Percentiles rank a stretch among this genome's conserved stretches.
These are phyloP conservation scores for Kodamaea ohmeri DNA, from an alignment of 1,139 yeast genomes.

Conservation along the genomic window DNA sequence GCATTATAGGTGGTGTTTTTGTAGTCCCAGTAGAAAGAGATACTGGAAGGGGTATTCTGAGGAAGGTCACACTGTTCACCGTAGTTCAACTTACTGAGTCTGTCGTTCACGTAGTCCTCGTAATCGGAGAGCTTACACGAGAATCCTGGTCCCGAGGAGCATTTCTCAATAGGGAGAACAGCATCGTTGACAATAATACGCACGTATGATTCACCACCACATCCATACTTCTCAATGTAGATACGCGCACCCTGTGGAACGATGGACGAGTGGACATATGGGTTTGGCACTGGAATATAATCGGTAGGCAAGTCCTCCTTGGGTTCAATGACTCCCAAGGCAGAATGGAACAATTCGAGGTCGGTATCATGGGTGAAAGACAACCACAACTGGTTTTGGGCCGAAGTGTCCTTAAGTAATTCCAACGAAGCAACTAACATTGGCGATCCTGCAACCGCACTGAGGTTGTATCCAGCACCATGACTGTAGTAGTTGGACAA, in stretches of 20 bases:
- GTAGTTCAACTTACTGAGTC: conserved; percentile 20
- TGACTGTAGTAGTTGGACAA: conserved; percentile 44
- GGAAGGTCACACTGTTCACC: conserved; percentile 21
- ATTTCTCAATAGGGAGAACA: conserved; percentile 25
- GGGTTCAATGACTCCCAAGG: conserved; percentile 26
- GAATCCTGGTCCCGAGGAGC: conserved; percentile 34
- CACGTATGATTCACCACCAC: conserved; percentile 24
- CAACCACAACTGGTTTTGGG: conserved; percentile 25
- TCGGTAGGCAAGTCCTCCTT: conserved; percentile 22
- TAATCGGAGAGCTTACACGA: conserved; percentile 27
- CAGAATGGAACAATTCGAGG: conserved; percentile 25
- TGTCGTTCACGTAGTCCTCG: conserved; percentile 20
- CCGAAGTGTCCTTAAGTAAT: conserved; percentile 32
- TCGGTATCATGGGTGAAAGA: conserved; percentile 33
- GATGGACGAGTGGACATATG: conserved; percentile 25
- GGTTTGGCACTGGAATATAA: conserved; percentile 25
- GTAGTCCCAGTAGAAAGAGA: conserved; percentile 34
- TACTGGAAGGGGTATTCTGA: conserved; percentile 14
- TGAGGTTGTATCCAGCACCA: conserved; percentile 50
- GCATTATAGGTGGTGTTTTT: conserved; percentile 27
- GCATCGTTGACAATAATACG: conserved; percentile 30
- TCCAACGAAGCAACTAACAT: conserved; percentile 48
- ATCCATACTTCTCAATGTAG: conserved; percentile 26
- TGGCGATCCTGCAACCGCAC: conserved; percentile 45
- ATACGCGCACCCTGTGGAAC: conserved; percentile 32